These are phyloP conservation scores for Diaporthe velutina DNA, from an alignment of 2,329 filamentous ascomycete species.

Conservation along the genomic window DNA sequence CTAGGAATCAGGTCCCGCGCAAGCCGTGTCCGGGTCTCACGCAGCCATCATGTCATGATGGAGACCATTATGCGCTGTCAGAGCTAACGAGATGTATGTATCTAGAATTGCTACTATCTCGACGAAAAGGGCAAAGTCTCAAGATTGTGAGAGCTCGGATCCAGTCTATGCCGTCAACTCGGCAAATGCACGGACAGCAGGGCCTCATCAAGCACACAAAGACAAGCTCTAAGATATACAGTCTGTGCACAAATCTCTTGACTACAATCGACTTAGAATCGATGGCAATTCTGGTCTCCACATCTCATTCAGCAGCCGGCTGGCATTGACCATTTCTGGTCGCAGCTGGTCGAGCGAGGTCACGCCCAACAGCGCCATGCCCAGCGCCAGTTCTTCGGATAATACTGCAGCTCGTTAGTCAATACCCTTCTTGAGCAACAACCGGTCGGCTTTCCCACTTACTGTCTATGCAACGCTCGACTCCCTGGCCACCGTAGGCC, in stretches of 20 bases:
- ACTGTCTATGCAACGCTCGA: conserved; percentile 38
- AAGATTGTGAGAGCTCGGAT: not conserved
- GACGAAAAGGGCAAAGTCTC: not conserved
- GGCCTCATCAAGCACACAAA: not conserved
- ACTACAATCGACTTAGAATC: conserved; percentile 40
- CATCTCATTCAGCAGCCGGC: conserved; percentile 48
- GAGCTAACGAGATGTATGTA: too few relatives aligned
- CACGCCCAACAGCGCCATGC: conserved; percentile 64
- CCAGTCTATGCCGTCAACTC: not conserved
- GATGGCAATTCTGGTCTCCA: conserved; percentile 49
- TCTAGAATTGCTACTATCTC: not conserved
- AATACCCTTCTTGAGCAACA: not conserved
- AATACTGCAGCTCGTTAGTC: conserved; percentile 37
- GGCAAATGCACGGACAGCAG: not conserved
- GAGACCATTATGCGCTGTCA: too few relatives aligned
- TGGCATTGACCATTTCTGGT: conserved; percentile 64
- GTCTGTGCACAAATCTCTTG: not conserved
- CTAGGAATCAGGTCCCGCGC: too few relatives aligned
- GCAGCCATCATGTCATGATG: too few relatives aligned
- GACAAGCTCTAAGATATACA: not conserved
- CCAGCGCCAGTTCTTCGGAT: conserved; percentile 49
- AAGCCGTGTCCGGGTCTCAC: too few relatives aligned
- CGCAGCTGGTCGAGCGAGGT: conserved; percentile 60
- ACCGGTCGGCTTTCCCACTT: conserved; percentile 32
- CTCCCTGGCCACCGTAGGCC: conserved; percentile 36